A percentile compares a stretch with the other conserved stretches of the same genome.
These are phyloP conservation scores for Vitis rotundifolia DNA, from an alignment of 164 flowering plant species.

Conservation along the genomic window DNA sequence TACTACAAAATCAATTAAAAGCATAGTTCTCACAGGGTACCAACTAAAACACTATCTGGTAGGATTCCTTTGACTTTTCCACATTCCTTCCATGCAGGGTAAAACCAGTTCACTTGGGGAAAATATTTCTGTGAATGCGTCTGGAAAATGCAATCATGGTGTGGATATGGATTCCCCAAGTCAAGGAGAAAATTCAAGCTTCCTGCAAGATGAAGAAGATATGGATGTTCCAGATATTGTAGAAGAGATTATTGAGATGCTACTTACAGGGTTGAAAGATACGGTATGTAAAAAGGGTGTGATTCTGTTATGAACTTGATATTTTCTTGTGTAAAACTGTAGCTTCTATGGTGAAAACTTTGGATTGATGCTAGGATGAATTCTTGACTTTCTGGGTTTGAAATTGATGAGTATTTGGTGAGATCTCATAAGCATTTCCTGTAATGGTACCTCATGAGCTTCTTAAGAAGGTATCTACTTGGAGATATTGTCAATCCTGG, in stretches of 20 bases:
- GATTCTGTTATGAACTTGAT: constrained; percentile 8
- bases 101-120: constrained; percentile 57
- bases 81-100: constrained; percentile 45
- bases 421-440: background rate
- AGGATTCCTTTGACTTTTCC: background rate
- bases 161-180: constrained; percentile 18
- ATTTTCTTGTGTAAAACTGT: background rate
- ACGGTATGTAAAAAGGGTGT: constrained; percentile 62
- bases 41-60: background rate
- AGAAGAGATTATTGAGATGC: constrained; percentile 86
- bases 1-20: too few species aligned
- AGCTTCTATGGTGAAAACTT: background rate
- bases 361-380: background rate
- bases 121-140: constrained; percentile 31
- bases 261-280: constrained; percentile 83
- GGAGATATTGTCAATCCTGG: background rate
- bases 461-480: background rate
- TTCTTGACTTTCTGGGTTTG: background rate
- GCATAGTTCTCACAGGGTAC: too few species aligned
- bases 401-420: background rate
- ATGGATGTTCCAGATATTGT: constrained; percentile 90
- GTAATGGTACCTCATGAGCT: background rate
- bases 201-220: constrained; percentile 67
- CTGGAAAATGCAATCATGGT: constrained; percentile 14
- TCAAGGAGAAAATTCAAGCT: constrained; percentile 23